Evolutionary conservation across 2,329 filamentous ascomycete genomes (phyloP), one percentile per base, ranked within the genome.

Genomic region (Ophiocordyceps australis): DNA sequence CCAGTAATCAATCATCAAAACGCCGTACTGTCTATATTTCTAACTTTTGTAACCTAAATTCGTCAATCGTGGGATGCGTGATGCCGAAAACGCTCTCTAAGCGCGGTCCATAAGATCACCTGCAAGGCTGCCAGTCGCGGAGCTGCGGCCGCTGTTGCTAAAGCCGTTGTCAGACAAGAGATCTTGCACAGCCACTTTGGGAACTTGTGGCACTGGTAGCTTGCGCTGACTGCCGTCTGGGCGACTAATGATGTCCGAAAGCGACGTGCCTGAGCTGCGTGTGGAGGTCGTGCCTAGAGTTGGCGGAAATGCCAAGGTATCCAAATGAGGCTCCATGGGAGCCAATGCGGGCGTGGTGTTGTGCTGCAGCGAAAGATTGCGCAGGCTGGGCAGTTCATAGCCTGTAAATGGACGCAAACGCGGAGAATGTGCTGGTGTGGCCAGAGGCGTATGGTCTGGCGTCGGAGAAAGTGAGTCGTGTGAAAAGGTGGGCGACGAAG

Each of bases 361-460:
- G 35, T 65, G 59, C 24, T 60, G 46, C 28, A 69, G 47, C 16
- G 61, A 61, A 28, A 73, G 47, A 37, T 64, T 65, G 30, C 89
- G 75, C 39, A 98, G 72, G 22, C 80, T 82, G 17, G 89, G 86
- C 28, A 95, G 62, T 49, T 94, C 85, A 39, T 59, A 55, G 28
- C 86, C 64, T 36, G 77, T 68, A 43, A 79, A 76, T 4, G 86
- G 81, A 32, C 85, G 69, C 38, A 98, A 63, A 22, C 89, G 80
- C 26, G 89, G 89, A 12, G 85, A 94, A 52, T 95, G 89, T 22
- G 85, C 86, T 5, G 86, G 86, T 5, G 86, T 98, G 16, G 85
- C 86, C 29, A 95, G 72, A n/a, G 86, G 86, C n/a, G 89, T 95
- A 58, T 94, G 85, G 44, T 95, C 86, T 9, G 86, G 89, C 2